Evolutionary conservation across 1,139 yeast species (phyloP).

Genomic region (Magnusiomyces paraingens): DNA sequence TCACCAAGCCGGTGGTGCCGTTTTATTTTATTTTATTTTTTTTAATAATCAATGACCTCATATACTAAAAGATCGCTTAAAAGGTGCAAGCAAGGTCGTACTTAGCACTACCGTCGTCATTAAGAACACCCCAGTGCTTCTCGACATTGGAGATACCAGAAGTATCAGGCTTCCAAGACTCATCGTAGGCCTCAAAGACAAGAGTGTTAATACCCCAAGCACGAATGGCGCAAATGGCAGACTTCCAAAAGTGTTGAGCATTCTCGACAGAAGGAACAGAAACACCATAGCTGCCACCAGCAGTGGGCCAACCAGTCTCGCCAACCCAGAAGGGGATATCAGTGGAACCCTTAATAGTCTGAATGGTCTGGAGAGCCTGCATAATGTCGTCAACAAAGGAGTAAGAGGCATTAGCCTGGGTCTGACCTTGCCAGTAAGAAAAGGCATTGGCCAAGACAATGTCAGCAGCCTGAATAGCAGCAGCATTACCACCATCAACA

Average conservation of each 20-base stretch:
- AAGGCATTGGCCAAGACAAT: conserved; percentile 87
- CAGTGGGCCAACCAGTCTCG: conserved; percentile 98
- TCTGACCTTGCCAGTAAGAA: conserved; percentile 98
- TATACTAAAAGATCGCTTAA: conserved; percentile 6
- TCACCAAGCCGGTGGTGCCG: not conserved
- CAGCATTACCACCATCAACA: conserved; percentile 65
- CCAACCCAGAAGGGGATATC: conserved; percentile 91
- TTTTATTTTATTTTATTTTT: not conserved
- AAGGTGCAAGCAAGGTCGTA: conserved; percentile 23
- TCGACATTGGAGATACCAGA: conserved; percentile 80
- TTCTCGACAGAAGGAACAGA: conserved; percentile 56
- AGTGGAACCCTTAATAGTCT: conserved; percentile 75
- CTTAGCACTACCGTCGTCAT: conserved; percentile 39
- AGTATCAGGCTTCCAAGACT: conserved; percentile 90
- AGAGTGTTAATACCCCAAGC: conserved; percentile 93
- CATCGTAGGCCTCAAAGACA: conserved; percentile 92
- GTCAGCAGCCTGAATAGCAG: conserved; percentile 75
- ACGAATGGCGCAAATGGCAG: conserved; percentile 86
- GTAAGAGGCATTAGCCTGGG: conserved; percentile 69
- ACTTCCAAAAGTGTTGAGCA: conserved; percentile 76
- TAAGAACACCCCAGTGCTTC: conserved; percentile 90
- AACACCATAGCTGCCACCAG: conserved; percentile 60
- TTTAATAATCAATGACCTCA: not conserved
- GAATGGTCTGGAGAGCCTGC: conserved; percentile 89
- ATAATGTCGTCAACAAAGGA: conserved; percentile 92